Evolutionary conservation across 2,329 filamentous ascomycete species (phyloP).

Genomic region (Aquanectria penicillioides): DNA sequence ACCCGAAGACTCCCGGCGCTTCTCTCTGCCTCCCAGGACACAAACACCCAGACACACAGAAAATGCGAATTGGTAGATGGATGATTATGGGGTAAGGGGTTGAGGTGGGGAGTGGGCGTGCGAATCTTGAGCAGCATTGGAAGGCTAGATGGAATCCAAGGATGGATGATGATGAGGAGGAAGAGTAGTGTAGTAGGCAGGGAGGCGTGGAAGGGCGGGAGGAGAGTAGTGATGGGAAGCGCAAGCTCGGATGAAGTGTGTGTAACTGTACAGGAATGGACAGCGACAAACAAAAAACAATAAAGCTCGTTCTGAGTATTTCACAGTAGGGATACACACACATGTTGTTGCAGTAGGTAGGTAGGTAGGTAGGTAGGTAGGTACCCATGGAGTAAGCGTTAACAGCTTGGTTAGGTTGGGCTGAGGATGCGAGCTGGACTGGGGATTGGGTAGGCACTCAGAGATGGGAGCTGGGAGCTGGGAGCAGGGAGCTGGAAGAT

Average conservation of each 20-base stretch:
- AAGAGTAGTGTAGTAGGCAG: too few relatives aligned
- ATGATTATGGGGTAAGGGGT: neutral
- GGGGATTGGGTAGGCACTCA: neutral
- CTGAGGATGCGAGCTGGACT: neutral
- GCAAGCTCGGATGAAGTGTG: too few relatives aligned
- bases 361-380: too few relatives aligned
- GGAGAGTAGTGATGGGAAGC: too few relatives aligned
- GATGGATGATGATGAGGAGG: neutral
- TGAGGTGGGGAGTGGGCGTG: neutral
- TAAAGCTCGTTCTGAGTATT: too few relatives aligned
- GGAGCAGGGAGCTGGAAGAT: neutral
- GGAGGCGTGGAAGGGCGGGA: too few relatives aligned
- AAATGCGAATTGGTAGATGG: neutral
- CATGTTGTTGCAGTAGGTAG: too few relatives aligned
- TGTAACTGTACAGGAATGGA: too few relatives aligned
- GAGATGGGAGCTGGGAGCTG: neutral
- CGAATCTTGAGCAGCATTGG: neutral
- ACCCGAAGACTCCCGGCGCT: conserved; percentile 30
- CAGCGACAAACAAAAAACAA: too few relatives aligned
- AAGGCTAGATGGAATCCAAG: neutral
- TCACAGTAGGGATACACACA: too few relatives aligned
- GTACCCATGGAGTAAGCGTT: too few relatives aligned
- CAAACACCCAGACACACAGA: conserved; percentile 1
- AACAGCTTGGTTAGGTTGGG: neutral
- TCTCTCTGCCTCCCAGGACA: too few relatives aligned